These are phyloP conservation scores for Podosphaera fusca DNA, from an alignment of 2,329 filamentous ascomycete species.

Conservation along the genomic window DNA sequence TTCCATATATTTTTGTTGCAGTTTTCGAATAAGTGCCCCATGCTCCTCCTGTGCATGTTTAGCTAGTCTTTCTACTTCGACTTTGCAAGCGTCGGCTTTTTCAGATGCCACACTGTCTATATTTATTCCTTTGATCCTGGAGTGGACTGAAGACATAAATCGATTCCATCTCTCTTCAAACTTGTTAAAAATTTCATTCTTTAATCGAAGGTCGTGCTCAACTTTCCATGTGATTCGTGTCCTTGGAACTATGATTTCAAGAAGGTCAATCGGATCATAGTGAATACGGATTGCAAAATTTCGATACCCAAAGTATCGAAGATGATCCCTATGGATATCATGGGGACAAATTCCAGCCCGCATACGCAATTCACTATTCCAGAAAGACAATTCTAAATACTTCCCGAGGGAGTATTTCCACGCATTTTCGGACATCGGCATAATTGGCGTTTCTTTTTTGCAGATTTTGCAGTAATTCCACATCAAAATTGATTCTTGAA, in stretches of 20 bases:
- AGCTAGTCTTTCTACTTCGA: constrained; percentile 55
- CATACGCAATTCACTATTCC: constrained; percentile 63
- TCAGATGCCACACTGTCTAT: constrained; percentile 78
- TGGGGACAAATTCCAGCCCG: constrained; percentile 61
- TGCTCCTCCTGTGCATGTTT: constrained; percentile 73
- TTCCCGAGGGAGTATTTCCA: constrained; percentile 99
- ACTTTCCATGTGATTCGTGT: constrained; percentile 93
- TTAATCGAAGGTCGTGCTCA: constrained; percentile 73
- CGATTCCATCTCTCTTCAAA: constrained; percentile 62
- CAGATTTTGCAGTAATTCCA: constrained; percentile 94
- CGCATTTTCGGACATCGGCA: constrained; percentile 77
- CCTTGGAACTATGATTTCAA: constrained; percentile 83
- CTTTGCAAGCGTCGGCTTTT: constrained; percentile 59
- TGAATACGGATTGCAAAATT: constrained; percentile 74
- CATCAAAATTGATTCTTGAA: constrained; percentile 69
- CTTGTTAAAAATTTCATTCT: constrained; percentile 71
- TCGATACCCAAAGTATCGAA: constrained; percentile 76
- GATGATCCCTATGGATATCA: constrained; percentile 77
- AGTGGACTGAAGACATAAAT: constrained; percentile 73
- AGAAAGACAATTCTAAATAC: constrained; percentile 92
- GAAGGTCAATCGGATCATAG: constrained; percentile 75
- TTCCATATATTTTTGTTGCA: constrained; percentile 78
- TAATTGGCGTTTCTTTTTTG: constrained; percentile 68
- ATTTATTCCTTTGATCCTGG: constrained; percentile 67
- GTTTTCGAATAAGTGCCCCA: constrained; percentile 42